These are phyloP conservation scores for Odonthalia washingtoniensis DNA, from an alignment of 31 red algal species.

Conservation along the genomic window DNA sequence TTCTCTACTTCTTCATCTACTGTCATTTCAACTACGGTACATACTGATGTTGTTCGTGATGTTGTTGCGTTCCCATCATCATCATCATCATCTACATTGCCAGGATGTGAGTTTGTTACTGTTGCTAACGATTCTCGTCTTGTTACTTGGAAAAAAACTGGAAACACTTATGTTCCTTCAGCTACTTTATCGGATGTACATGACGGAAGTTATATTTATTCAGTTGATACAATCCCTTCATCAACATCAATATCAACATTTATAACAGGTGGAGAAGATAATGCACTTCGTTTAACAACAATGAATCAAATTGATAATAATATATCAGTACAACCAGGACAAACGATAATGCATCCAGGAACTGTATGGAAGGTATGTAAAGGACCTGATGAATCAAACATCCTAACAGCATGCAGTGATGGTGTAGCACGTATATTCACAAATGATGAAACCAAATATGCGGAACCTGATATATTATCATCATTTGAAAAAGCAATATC, in stretches of 20 bases:
- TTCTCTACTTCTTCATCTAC: too few relatives aligned
- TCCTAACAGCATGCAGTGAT: slow-evolving; percentile 92
- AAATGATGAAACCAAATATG: slow-evolving; percentile 38
- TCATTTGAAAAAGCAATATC: slow-evolving; percentile 80
- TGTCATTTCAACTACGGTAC: slow-evolving; percentile 24
- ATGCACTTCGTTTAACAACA: slow-evolving; percentile 63
- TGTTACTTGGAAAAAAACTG: slow-evolving; percentile 58
- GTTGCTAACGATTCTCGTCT: slow-evolving; percentile 75
- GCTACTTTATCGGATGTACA: slow-evolving; percentile 64
- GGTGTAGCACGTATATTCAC: slow-evolving; percentile 87
- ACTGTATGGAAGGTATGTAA: slow-evolving; percentile 85
- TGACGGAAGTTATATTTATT: slow-evolving; percentile 83
- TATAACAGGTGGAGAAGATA: slow-evolving; percentile 83
- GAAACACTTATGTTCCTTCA: slow-evolving; percentile 25
- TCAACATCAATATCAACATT: slow-evolving; percentile 49
- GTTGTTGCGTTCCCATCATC: slow-evolving; percentile 49
- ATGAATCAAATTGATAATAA: slow-evolving; percentile 23
- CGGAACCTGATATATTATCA: slow-evolving; percentile 66
- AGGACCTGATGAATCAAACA: slow-evolving; percentile 66
- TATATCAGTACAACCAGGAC: slow-evolving; percentile 17
- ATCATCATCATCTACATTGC: slow-evolving; percentile 51
- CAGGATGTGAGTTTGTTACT: too few relatives aligned
- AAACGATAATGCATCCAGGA: slow-evolving; percentile 87
- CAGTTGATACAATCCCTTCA: slow-evolving; percentile 50
- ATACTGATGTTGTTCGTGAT: slow-evolving; percentile 85